These are phyloP conservation scores for Colletotrichum gigasporum DNA, from an alignment of 2,329 filamentous ascomycete species.

Conservation along the genomic window DNA sequence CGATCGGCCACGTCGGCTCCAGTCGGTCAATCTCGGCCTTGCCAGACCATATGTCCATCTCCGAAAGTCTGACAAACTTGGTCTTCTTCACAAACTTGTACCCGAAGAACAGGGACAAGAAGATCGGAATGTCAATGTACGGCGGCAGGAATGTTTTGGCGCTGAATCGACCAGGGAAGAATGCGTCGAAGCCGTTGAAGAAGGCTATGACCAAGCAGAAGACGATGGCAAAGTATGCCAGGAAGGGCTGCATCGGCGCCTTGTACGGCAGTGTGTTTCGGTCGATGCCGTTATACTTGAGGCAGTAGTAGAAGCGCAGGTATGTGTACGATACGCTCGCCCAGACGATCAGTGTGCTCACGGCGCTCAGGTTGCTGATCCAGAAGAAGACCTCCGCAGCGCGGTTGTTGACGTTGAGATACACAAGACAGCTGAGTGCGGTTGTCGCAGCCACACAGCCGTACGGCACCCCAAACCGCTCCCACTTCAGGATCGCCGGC, in stretches of 20 bases:
- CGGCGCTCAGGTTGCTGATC: constrained; percentile 68
- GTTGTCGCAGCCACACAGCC: constrained; percentile 51
- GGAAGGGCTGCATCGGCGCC: constrained; percentile 72
- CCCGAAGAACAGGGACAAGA: constrained; percentile 68
- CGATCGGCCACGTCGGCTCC: constrained; percentile 47
- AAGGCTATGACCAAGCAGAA: constrained; percentile 73
- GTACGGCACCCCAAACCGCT: constrained; percentile 42
- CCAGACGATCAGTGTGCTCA: constrained; percentile 77
- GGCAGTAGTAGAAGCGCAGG: constrained; percentile 73
- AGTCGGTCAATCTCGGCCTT: constrained; percentile 49
- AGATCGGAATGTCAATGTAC: constrained; percentile 77
- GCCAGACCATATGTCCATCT: constrained; percentile 53
- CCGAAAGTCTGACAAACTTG: constrained; percentile 49
- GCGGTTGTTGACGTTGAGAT: constrained; percentile 66
- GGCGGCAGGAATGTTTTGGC: constrained; percentile 68
- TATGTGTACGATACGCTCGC: constrained; percentile 74
- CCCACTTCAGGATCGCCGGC: constrained; percentile 65
- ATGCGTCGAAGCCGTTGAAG: constrained; percentile 78
- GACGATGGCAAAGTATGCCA: constrained; percentile 69
- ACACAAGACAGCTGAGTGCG: constrained; percentile 69
- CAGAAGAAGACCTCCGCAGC: constrained; percentile 55
- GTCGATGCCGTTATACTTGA: constrained; percentile 71
- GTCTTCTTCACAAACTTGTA: constrained; percentile 76
- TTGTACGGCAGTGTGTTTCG: constrained; percentile 73
- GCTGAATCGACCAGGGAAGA: constrained; percentile 63